These are phyloP conservation scores for Gaertneriomyces semiglobifer DNA, from an alignment of 192 early-diverging fungal genomes.

Conservation along the genomic window DNA sequence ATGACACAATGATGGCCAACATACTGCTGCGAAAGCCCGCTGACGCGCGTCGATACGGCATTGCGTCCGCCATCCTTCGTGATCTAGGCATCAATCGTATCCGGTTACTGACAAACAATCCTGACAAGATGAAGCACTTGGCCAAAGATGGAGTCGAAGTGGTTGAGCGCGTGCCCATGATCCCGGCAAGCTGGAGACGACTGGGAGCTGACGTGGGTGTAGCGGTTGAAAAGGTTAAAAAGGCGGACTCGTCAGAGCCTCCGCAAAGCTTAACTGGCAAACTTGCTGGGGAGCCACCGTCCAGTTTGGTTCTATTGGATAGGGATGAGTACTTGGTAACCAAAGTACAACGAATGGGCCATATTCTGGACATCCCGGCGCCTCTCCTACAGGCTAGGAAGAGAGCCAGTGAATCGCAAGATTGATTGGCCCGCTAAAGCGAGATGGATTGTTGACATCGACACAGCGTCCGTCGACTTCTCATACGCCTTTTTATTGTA, in stretches of 20 bases:
- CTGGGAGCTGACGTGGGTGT: slow-evolving; percentile 27
- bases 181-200: slow-evolving; percentile 77
- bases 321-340: slow-evolving; percentile 82
- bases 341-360: slow-evolving; percentile 89
- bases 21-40: slow-evolving; percentile 83
- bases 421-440: background rate
- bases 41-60: slow-evolving; percentile 89
- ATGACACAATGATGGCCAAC: slow-evolving; percentile 92
- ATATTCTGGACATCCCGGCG: slow-evolving; percentile 67
- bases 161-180: slow-evolving; percentile 82
- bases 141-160: slow-evolving; percentile 69
- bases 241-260: slow-evolving; percentile 28
- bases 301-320: slow-evolving; percentile 38
- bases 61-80: slow-evolving; percentile 81
- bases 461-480: too few species aligned
- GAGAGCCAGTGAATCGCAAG: background rate
- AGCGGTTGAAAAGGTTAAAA: slow-evolving; percentile 15
- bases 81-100: slow-evolving; percentile 74
- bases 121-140: slow-evolving; percentile 85
- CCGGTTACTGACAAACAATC: slow-evolving; percentile 92
- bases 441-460: too few species aligned
- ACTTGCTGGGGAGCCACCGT: too few species aligned
- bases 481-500: too few species aligned
- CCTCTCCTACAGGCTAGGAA: slow-evolving; percentile 18
- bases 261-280: slow-evolving; percentile 5